Evolutionary conservation across 2,329 filamentous ascomycete genomes (phyloP), one percentile per base, ranked within the genome.

Genomic region (Clathrospora elynae): DNA sequence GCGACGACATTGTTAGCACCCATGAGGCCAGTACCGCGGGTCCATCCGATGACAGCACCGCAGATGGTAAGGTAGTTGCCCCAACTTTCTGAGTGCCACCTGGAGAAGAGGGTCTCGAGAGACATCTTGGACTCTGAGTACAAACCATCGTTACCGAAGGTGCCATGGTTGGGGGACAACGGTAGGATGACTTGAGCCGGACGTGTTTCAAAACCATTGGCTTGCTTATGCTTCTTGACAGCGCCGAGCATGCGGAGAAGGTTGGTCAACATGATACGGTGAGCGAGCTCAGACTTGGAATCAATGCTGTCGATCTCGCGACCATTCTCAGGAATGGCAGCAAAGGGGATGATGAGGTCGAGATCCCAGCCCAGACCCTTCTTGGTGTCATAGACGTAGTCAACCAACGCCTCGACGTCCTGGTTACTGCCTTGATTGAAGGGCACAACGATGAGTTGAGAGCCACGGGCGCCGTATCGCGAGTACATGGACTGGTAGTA

Each of bases 351-450:
- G 51, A 99, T 86, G 70, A 86, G 96, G 74, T 99, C 93, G 24
- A 99, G 82, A 73, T 99, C 93, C 93, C 95, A 99, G 54, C 93
- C 93, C 7, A 99, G 86, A 53, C 95, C 95, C 68, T 86, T 91
- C 85, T 97, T 99, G 52, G 87, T 73, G 67, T 97, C 92, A 70
- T 96, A 99, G 67, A 99, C 95, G 77, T 97, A 99, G 49, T 96
- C 82, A 37, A 99, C 80, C 6, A 99, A 80, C 32, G 90, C 90
- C 71, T 97, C 90, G 23, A 96, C 88, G 68, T 99, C 93, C 71
- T 97, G 92, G 76, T 96, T 95, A 78, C 92, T 97, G 53, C 92
- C 93, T 72, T 96, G 91, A 74, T 99, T 99, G 83, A 99, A 99
- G 35, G 95, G 93, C 41, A 97, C 95, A 41, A 99, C 93, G 26